phyloP scores from a whole-genome alignment of 148 eudicot genomes.

The Amaranthus hypochondriacus region DNA sequence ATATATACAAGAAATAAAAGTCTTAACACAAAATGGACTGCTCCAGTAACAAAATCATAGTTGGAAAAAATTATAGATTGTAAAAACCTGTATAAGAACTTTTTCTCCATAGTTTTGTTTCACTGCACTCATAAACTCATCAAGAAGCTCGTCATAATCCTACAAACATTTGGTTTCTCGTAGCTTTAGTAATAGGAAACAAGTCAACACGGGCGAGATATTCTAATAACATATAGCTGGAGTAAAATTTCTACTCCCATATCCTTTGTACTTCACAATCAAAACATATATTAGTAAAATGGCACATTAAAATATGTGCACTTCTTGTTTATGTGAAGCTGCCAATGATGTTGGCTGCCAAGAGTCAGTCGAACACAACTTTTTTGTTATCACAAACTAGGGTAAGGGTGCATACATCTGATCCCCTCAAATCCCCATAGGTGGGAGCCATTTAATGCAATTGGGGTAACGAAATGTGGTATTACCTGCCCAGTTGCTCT shows the following conservation, averaged over 20 bases:
- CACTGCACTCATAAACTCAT: conserved; percentile 85
- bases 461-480: too few species aligned
- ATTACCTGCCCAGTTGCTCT: conserved; percentile 86
- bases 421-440: too few species aligned
- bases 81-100: conserved; percentile 75
- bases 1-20: background rate
- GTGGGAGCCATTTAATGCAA: too few species aligned
- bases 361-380: too few species aligned
- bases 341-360: too few species aligned
- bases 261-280: too few species aligned
- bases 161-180: conserved; percentile 23
- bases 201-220: background rate
- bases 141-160: conserved; percentile 82
- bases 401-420: too few species aligned
- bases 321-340: too few species aligned
- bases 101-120: conserved; percentile 97
- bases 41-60: background rate
- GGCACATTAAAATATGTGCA: too few species aligned
- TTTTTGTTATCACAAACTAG: too few species aligned
- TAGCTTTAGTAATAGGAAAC: background rate
- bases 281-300: too few species aligned
- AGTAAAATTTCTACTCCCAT: too few species aligned
- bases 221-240: background rate
- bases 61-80: background rate
- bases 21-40: background rate